Conservation (phyloP, 768 basidiomycete genomes). For the Lactarius hatsudake region DNA sequence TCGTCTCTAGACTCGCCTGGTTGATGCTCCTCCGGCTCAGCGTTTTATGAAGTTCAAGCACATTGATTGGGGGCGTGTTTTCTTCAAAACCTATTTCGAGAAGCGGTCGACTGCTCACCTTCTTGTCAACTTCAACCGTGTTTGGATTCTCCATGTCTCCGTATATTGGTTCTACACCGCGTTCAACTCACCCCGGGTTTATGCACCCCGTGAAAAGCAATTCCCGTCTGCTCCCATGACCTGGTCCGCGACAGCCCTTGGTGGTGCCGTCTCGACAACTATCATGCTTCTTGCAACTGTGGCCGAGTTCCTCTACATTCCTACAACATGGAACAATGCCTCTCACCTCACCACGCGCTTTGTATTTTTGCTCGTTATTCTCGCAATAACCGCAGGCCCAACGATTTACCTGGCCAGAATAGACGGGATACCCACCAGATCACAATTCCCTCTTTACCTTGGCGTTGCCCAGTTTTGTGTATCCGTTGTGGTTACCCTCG, state of each 20-base stretch:
- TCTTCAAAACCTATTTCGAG: slow-evolving; percentile 99
- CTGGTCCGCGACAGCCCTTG: slow-evolving; percentile 94
- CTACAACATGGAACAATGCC: slow-evolving; percentile 98
- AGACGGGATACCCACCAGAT: slow-evolving; percentile 57
- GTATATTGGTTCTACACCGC: slow-evolving; percentile 97
- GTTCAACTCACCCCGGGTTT: slow-evolving; percentile 93
- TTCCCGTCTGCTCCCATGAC: slow-evolving; percentile 83
- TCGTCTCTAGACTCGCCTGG: slow-evolving; percentile 69
- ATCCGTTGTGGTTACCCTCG: slow-evolving; percentile 75
- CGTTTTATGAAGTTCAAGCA: slow-evolving; percentile 90
- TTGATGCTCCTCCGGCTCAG: slow-evolving; percentile 88
- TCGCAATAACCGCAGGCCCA: slow-evolving; percentile 89
- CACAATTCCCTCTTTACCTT: slow-evolving; percentile 82
- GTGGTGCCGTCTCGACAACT: slow-evolving; percentile 86
- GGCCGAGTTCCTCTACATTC: slow-evolving; percentile 95
- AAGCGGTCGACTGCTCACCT: slow-evolving; percentile 92
- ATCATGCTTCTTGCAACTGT: slow-evolving; percentile 95
- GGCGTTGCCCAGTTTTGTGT: slow-evolving; percentile 93
- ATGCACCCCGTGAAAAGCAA: slow-evolving; percentile 65
- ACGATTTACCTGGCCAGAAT: slow-evolving; percentile 91
- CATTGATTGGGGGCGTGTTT: slow-evolving; percentile 91
- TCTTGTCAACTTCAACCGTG: slow-evolving; percentile 97
- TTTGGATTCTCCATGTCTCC: slow-evolving; percentile 95
- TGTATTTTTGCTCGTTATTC: slow-evolving; percentile 85
- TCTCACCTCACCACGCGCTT: slow-evolving; percentile 94